These are phyloP conservation scores for Heliamphora exappendiculata DNA, from an alignment of 148 eudicot genomes.

Conservation along the genomic window DNA sequence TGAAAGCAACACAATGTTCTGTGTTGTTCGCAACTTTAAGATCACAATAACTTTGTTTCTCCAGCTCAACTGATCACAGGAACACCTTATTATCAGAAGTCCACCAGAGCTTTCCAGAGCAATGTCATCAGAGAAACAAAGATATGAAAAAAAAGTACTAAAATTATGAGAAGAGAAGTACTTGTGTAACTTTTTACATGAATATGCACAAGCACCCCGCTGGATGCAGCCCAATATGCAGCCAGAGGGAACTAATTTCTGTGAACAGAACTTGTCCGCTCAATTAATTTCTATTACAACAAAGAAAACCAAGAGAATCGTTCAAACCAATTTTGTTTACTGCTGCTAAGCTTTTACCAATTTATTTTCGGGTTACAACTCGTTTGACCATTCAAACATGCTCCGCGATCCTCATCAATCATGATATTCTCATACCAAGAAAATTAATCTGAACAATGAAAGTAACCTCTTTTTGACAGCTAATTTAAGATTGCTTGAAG, in stretches of 20 bases:
- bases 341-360: not conserved
- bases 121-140: not conserved
- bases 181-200: not conserved
- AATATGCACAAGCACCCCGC: not conserved
- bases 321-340: not conserved
- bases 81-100: constrained; percentile 7
- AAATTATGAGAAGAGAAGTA: not conserved
- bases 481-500: no score
- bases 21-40: constrained; percentile 76
- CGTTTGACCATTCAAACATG: not conserved
- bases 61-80: constrained; percentile 69
- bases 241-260: not conserved
- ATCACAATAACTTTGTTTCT: constrained; percentile 75
- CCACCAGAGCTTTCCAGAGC: not conserved
- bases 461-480: no score
- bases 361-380: not conserved
- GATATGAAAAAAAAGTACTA: not conserved
- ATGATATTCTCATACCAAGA: not conserved
- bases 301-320: not conserved
- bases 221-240: constrained; percentile 5
- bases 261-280: not conserved
- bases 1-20: constrained; percentile 80
- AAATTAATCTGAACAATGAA: not conserved
- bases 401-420: not conserved
- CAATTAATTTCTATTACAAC: not conserved